Evolutionary conservation across 352 stramenopile genomes (phyloP).

Genomic region (Globisporangium cylindrosporum): DNA sequence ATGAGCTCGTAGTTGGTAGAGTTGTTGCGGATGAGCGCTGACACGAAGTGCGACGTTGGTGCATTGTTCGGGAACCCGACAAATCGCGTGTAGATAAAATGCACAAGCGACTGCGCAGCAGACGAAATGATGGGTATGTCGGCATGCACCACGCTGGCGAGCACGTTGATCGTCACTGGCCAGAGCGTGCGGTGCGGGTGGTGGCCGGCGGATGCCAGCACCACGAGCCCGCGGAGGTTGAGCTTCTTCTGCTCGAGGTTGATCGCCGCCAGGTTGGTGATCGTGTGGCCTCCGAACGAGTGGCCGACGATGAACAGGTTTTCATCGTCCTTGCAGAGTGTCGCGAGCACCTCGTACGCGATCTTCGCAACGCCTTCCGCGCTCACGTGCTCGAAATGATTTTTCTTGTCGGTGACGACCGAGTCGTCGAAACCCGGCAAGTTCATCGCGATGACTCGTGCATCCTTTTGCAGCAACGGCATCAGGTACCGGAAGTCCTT

Average conservation of each 20-base stretch:
- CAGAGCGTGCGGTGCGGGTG: conserved; percentile 23
- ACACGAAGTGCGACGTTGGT: conserved; percentile 19
- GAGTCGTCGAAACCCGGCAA: conserved; percentile 56
- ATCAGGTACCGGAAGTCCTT: conserved; percentile 63
- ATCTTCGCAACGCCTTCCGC: conserved; percentile 18
- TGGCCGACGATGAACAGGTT: conserved; percentile 60
- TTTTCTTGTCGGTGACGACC: conserved; percentile 15
- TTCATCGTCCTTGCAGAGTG: conserved; percentile 19
- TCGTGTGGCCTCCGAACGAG: conserved; percentile 59
- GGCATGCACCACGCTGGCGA: too few relatives aligned
- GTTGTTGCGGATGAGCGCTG: conserved; percentile 28
- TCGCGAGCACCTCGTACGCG: conserved; percentile 23
- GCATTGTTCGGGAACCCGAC: conserved; percentile 21
- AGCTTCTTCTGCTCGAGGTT: conserved; percentile 19
- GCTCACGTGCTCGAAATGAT: conserved; percentile 22
- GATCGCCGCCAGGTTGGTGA: conserved; percentile 37
- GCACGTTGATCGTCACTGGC: too few relatives aligned
- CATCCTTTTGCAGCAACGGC: conserved; percentile 34
- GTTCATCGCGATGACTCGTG: conserved; percentile 55
- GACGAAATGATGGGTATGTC: conserved; percentile 18
- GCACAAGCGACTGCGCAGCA: conserved; percentile 10
- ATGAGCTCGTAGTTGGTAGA: conserved; percentile 37
- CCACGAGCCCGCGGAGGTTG: conserved; percentile 20
- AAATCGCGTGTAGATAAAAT: conserved; percentile 18
- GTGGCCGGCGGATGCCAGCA: too few relatives aligned